Percentiles rank a stretch among this genome's conserved stretches.
Conservation (phyloP, 352 stramenopile genomes). For the Pythium volutum region DNA sequence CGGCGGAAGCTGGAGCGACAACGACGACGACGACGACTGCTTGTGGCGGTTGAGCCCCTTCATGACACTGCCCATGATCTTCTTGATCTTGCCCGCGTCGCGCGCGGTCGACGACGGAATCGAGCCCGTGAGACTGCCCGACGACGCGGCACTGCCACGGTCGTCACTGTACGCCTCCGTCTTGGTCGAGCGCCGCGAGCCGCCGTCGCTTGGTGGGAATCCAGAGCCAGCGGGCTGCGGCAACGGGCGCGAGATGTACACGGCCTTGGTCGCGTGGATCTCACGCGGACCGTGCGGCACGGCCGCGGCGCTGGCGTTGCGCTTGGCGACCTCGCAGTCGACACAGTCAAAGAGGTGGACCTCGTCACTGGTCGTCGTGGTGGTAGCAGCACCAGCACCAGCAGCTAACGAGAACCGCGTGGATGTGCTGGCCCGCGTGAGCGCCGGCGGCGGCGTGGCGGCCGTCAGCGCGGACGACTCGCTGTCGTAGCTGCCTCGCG, state of each 20-base stretch:
- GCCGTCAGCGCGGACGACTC: conserved; percentile 6
- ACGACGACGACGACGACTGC: conserved; percentile 30
- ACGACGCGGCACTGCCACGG: conserved; percentile 22
- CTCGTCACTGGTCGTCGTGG: conserved; percentile 13
- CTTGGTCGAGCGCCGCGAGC: not conserved
- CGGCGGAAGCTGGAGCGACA: conserved; percentile 21
- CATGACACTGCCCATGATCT: conserved; percentile 71
- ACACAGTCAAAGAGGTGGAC: conserved; percentile 66
- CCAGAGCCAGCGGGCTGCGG: too few relatives aligned
- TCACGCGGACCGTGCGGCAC: conserved; percentile 54
- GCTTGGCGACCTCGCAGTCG: conserved; percentile 41
- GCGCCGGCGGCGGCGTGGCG: not conserved
- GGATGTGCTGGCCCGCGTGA: not conserved
- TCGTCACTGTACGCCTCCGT: conserved; percentile 22
- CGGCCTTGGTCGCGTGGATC: conserved; percentile 63
- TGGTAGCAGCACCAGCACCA: too few relatives aligned
- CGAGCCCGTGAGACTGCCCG: conserved; percentile 21
- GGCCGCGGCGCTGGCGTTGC: conserved; percentile 11
- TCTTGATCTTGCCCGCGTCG: conserved; percentile 70
- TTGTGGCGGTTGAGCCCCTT: conserved; percentile 70
- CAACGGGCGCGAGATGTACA: conserved; percentile 62
- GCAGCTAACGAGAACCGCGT: conserved; percentile 1
- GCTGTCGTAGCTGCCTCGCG: conserved; percentile 2
- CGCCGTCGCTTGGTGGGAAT: conserved; percentile 14
- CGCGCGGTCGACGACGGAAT: conserved; percentile 4